Base-by-base conservation (phyloP, 1,284 basidiomycete genomes). In the Apiotrichum laibachii region DNA sequence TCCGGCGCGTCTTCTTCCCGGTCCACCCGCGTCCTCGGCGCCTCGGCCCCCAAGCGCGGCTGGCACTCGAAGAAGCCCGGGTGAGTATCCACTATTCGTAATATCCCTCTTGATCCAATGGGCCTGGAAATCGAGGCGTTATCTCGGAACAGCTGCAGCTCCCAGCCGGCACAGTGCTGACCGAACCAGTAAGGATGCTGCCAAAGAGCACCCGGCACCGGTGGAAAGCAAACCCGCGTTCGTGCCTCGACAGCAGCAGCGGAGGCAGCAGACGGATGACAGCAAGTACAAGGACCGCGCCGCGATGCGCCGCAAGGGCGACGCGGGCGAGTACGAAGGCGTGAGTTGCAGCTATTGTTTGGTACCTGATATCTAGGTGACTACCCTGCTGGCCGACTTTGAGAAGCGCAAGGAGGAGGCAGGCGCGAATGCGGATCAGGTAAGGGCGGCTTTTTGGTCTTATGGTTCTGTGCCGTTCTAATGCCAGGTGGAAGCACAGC, bases 371-470 rank as follows among this genome's bases (percentile, higher is more conserved):
- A 31, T 51, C 21, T 47, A 44, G 35, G 49, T 69, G 40, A 56
- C 42, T 12, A 9, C 19, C 51, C 79, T 93, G 3, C 79, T 90
- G 1, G 85, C 88, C 57, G 88, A 90, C 56, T 92, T 93, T 65
- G 86, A 92, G 74, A 82, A 82, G 60, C 82, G 83, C 43, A 83
- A 67, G 82, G 82, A 22, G 76, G 83, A 76, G 31, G 82, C 84
- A 50, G 85, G 87, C 46, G 88, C 87, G 62, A 65, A 84, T 76
- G 55, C 62, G 33, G 62, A 66, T 15, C 57, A 66, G 57, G 69
- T 70, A 22, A 46, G 63, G 55, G 16, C 5, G 8, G 18, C 5
- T 7, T 19, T 1, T 13, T 26, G 10, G 12, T 18, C 9, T 12
- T n/a, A n/a, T 3, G 26, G 26, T 31, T 31, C 56, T 46, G 35